Base-by-base conservation (phyloP, 164 flowering plant genomes). In the Akebia trifoliata region DNA sequence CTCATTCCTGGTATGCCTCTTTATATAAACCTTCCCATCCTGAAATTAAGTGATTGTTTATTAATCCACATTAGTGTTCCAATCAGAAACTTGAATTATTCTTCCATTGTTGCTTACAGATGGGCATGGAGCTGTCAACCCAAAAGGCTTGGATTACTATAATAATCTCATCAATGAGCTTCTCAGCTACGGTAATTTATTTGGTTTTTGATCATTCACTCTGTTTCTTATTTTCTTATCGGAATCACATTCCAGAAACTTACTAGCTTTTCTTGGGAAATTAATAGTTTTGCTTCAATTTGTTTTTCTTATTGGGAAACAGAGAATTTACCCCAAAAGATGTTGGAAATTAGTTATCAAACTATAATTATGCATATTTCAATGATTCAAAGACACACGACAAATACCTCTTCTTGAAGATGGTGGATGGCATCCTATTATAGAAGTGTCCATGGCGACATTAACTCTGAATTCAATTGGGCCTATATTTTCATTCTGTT, bases 161-260 rank as follows among this genome's bases (percentile, higher is more conserved):
- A 63, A 63, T n/a, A 63, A 48, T 55, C 60, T 63, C 37, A 55
- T 63, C 43, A 46, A 63, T 37, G 60, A 55, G 36, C 47, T 44
- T 44, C 14, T 44, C 66, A 44, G 47, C 47, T n/a, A n/a, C n/a
- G n/a, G n/a, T n/a, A n/a, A n/a, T n/a, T n/a, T n/a, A n/a, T n/a
- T n/a, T n/a, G n/a, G n/a, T n/a, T n/a, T 44, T 18, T 44, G 47
- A 26, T 44, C 18, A 3, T 21, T n/a, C 9, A 18, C 25, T 10
- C 17, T 38, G 12, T 14, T 5, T 38, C n/a, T 14, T 38, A 38
- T 38, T 38, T 38, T 17, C n/a, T n/a, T n/a, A n/a, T 10, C 10
- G 3, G 42, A 38, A 9, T 38, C n/a, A 15, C 12, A 3, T 8
- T 38, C 42, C 42, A 11, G 4, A 9, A 38, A 38, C 12, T 38